A percentile compares a stretch with the other conserved stretches of the same genome.
Evolutionary conservation across 2,329 filamentous ascomycete genomes (phyloP).

Genomic region (Fusarium nelsonii): DNA sequence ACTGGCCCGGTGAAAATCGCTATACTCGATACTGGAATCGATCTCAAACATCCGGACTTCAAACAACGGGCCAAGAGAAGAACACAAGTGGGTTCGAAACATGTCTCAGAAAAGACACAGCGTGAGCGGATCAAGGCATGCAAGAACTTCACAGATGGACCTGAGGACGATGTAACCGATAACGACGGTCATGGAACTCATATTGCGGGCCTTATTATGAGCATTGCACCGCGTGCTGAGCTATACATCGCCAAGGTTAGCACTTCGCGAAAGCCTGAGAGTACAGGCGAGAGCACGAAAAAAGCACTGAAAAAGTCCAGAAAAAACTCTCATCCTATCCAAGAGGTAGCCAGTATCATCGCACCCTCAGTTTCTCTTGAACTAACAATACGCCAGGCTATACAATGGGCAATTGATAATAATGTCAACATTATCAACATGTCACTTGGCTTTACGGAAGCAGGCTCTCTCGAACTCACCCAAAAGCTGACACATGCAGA

Average conservation of each 20-base stretch:
- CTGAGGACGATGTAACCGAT: slow-evolving; percentile 23
- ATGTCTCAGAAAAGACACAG: slow-evolving; percentile 18
- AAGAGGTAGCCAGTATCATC: not conserved
- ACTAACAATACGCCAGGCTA: slow-evolving; percentile 8
- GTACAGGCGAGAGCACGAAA: not conserved
- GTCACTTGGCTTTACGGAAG: slow-evolving; percentile 25
- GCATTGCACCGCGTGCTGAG: slow-evolving; percentile 25
- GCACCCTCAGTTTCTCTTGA: not conserved
- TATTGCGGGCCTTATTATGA: slow-evolving; percentile 27
- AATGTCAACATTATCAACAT: slow-evolving; percentile 31
- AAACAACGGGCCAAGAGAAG: slow-evolving; percentile 11
- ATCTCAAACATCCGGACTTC: slow-evolving; percentile 24
- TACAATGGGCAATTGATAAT: slow-evolving; percentile 30
- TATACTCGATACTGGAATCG: slow-evolving; percentile 36
- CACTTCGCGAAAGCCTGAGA: not conserved
- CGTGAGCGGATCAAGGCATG: slow-evolving; percentile 21
- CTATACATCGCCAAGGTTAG: slow-evolving; percentile 30
- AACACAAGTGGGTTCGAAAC: slow-evolving; percentile 7
- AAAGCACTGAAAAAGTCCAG: not conserved
- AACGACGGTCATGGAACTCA: slow-evolving; percentile 24
- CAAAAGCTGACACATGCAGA: slow-evolving; percentile 15
- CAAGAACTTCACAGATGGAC: slow-evolving; percentile 18
- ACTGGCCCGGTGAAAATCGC: slow-evolving; percentile 31
- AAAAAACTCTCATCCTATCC: slow-evolving; percentile 2
- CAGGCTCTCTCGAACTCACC: slow-evolving; percentile 24